Percentiles rank a stretch among this genome's conserved stretches.
These are phyloP conservation scores for Cardiospermum halicacabum DNA, from an alignment of 345 rosid genomes.

Conservation along the genomic window DNA sequence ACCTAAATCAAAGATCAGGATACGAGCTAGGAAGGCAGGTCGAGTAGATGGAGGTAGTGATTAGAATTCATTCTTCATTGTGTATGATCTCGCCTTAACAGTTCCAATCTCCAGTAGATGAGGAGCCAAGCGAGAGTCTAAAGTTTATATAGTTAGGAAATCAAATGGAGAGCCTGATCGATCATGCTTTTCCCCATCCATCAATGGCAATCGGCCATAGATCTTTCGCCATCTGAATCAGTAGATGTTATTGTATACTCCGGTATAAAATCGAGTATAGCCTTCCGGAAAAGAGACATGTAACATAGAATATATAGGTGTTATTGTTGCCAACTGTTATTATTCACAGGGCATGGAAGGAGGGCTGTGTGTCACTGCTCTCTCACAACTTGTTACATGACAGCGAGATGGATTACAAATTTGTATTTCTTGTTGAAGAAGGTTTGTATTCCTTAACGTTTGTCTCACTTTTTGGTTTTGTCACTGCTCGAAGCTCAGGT, in stretches of 20 bases:
- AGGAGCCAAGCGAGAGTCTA: constrained; percentile 1
- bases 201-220: neutral
- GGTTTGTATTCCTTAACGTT: neutral
- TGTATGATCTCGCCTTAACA: constrained; percentile 8
- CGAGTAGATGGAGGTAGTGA: constrained; percentile 16
- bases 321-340: constrained; percentile 1
- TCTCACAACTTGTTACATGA: neutral
- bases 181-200: neutral
- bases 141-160: neutral
- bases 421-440: constrained; percentile 3
- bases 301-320: constrained; percentile 10
- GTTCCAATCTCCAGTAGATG: neutral
- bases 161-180: neutral
- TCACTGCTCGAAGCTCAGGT: neutral
- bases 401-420: neutral
- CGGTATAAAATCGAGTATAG: neutral
- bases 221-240: neutral
- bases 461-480: neutral
- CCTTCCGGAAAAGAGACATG: neutral
- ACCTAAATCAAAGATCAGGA: constrained; percentile 13
- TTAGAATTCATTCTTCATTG: neutral
- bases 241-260: constrained; percentile 10
- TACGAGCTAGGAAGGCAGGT: constrained; percentile 30
- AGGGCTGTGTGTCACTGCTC: neutral
- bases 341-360: neutral